These are phyloP conservation scores for Aspergillus leporis DNA, from an alignment of 495 filamentous ascomycete genomes.

Conservation along the genomic window DNA sequence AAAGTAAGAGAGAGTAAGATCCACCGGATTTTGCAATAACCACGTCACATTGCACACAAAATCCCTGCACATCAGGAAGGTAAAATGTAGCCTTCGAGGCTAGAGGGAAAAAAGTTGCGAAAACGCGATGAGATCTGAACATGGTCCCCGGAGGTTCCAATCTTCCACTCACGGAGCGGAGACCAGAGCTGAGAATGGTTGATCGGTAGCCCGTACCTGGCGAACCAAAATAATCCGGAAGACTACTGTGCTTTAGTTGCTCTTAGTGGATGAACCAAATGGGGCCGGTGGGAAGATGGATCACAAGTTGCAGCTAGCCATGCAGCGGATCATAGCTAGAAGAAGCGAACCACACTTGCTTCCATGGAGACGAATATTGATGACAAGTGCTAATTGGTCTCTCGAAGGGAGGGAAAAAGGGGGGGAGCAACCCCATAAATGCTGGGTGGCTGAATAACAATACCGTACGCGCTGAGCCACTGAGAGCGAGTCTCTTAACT, in stretches of 20 bases:
- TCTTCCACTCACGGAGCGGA: conserved; percentile 4
- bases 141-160: conserved; percentile 13
- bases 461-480: no score
- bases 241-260: conserved; percentile 1
- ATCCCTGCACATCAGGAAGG: conserved; percentile 10
- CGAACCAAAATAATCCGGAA: conserved; percentile 16
- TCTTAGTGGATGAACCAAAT: not conserved
- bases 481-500: no score
- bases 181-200: conserved; percentile 8
- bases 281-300: conserved; percentile 11
- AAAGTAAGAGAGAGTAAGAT: not conserved
- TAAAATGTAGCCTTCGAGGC: conserved; percentile 3
- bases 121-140: conserved; percentile 18
- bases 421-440: not conserved
- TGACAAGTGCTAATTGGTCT: not conserved
- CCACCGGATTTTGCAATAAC: conserved; percentile 13
- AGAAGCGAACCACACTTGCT: conserved; percentile 1
- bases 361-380: not conserved
- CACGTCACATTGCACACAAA: conserved; percentile 17
- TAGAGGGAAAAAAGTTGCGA: conserved; percentile 9
- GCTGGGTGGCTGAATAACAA: not conserved
- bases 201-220: conserved; percentile 11
- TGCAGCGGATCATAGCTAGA: not conserved
- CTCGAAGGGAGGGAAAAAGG: not conserved
- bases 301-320: conserved; percentile 17